phyloP scores from a whole-genome alignment of 2,329 filamentous ascomycete genomes.

The Colletotrichum navitas region DNA sequence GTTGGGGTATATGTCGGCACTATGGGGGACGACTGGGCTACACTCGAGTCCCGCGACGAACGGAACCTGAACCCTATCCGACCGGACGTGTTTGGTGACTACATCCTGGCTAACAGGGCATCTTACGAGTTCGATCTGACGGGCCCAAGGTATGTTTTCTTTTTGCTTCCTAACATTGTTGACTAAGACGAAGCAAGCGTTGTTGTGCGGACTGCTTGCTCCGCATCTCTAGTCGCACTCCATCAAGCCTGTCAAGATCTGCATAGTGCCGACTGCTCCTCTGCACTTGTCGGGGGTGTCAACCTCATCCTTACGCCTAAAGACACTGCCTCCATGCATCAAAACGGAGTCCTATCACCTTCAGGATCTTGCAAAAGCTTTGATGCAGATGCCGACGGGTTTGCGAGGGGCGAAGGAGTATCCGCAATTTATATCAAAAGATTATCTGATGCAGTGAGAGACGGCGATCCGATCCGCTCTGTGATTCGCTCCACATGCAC shows the following conservation, averaged over 20 bases:
- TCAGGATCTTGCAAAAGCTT: constrained; percentile 53
- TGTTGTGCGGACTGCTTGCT: constrained; percentile 56
- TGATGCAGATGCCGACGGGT: constrained; percentile 62
- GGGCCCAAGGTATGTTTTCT: constrained; percentile 48
- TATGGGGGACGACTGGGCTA: constrained; percentile 49
- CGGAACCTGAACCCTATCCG: constrained; percentile 43
- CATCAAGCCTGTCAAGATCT: constrained; percentile 53
- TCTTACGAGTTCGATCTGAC: constrained; percentile 51
- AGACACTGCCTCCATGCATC: constrained; percentile 49
- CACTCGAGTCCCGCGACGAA: constrained; percentile 43
- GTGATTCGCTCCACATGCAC: constrained; percentile 54
- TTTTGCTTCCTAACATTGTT: not conserved
- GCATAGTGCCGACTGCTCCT: constrained; percentile 45
- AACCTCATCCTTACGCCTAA: constrained; percentile 53
- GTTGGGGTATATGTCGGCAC: constrained; percentile 49
- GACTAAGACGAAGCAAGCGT: constrained; percentile 40
- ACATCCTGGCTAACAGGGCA: constrained; percentile 49
- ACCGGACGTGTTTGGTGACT: constrained; percentile 45
- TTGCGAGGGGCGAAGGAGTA: constrained; percentile 63
- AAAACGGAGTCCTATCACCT: constrained; percentile 53
- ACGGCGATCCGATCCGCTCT: constrained; percentile 58
- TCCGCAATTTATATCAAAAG: constrained; percentile 60
- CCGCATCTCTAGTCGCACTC: constrained; percentile 52
- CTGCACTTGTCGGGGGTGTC: constrained; percentile 53
- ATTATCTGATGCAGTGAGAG: constrained; percentile 59